Percentiles rank a stretch among this genome's conserved stretches.
phyloP scores from a whole-genome alignment of 495 filamentous ascomycete species.

The Cercophora sp. region DNA sequence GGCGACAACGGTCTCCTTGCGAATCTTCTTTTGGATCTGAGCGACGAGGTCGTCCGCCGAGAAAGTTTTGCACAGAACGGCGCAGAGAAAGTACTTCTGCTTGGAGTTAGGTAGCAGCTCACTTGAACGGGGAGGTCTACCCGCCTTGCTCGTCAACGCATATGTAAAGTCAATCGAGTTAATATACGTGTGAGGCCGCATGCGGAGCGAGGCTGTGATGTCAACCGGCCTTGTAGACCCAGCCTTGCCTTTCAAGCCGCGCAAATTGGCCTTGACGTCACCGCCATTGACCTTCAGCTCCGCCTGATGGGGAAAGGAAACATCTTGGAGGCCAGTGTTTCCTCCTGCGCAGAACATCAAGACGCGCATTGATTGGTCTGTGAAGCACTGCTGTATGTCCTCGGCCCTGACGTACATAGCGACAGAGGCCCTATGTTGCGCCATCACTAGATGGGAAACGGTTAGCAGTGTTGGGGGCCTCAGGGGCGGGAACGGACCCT shows the following conservation, averaged over 20 bases:
- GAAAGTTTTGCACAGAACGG: slow-evolving; percentile 69
- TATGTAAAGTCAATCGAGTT: slow-evolving; percentile 86
- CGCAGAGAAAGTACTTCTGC: slow-evolving; percentile 71
- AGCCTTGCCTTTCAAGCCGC: slow-evolving; percentile 91
- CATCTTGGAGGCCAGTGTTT: slow-evolving; percentile 61
- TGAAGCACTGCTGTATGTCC: slow-evolving; percentile 46
- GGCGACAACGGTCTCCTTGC: slow-evolving; percentile 71
- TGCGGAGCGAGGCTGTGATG: slow-evolving; percentile 72
- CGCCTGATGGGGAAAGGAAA: slow-evolving; percentile 85
- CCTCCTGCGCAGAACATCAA: slow-evolving; percentile 77
- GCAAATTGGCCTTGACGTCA: slow-evolving; percentile 81
- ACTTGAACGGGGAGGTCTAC: slow-evolving; percentile 17
- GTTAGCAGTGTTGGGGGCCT: slow-evolving; percentile 13
- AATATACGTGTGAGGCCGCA: slow-evolving; percentile 57
- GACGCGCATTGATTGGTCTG: slow-evolving; percentile 54
- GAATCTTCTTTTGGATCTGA: slow-evolving; percentile 68
- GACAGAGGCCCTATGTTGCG: slow-evolving; percentile 56
- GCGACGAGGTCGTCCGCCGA: slow-evolving; percentile 69
- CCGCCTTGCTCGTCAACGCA: slow-evolving; percentile 81
- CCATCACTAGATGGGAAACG: slow-evolving; percentile 43
- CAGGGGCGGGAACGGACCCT: slow-evolving; percentile 49
- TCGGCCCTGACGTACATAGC: slow-evolving; percentile 48
- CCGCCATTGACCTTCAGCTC: slow-evolving; percentile 87
- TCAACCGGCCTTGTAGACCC: slow-evolving; percentile 91
- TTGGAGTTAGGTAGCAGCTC: neutral